These are phyloP conservation scores for Paraleonurus japonicus DNA, from an alignment of 257 asterid genomes.

Conservation along the genomic window DNA sequence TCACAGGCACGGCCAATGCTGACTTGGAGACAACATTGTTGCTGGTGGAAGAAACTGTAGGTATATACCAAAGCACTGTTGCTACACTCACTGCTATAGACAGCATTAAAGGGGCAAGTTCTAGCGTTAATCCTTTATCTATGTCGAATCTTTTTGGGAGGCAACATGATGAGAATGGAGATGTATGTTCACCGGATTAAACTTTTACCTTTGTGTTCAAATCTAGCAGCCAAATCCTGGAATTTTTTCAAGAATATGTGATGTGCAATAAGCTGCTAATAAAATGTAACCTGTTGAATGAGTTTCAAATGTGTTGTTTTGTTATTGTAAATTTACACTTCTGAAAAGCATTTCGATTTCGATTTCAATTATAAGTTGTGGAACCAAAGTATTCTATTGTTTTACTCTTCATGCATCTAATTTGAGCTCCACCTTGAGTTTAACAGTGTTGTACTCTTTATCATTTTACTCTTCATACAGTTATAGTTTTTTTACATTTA, in stretches of 20 bases:
- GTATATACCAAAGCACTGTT: conserved; percentile 61
- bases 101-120: conserved; percentile 65
- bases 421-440: too few relatives aligned
- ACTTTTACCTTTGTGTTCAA: background rate
- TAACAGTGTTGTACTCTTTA: too few relatives aligned
- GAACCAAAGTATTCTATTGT: too few relatives aligned
- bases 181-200: conserved; percentile 34
- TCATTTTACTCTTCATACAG: too few relatives aligned
- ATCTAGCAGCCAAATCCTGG: conserved; percentile 6
- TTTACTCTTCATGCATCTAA: too few relatives aligned
- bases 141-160: conserved; percentile 56
- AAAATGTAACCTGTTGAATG: conserved; percentile 12
- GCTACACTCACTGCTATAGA: conserved; percentile 77
- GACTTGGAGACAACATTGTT: conserved; percentile 29
- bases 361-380: background rate
- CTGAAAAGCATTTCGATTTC: background rate
- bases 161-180: conserved; percentile 39
- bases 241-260: background rate
- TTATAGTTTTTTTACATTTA: too few relatives aligned
- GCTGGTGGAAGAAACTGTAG: conserved; percentile 60
- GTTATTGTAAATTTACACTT: background rate
- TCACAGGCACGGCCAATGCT: conserved; percentile 18
- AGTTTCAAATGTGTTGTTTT: background rate
- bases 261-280: conserved; percentile 25
- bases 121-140: conserved; percentile 70